A percentile compares a stretch with the other conserved stretches of the same genome.
phyloP scores from a whole-genome alignment of 805 yeast genomes.

The Yamadazyma endophytica region DNA sequence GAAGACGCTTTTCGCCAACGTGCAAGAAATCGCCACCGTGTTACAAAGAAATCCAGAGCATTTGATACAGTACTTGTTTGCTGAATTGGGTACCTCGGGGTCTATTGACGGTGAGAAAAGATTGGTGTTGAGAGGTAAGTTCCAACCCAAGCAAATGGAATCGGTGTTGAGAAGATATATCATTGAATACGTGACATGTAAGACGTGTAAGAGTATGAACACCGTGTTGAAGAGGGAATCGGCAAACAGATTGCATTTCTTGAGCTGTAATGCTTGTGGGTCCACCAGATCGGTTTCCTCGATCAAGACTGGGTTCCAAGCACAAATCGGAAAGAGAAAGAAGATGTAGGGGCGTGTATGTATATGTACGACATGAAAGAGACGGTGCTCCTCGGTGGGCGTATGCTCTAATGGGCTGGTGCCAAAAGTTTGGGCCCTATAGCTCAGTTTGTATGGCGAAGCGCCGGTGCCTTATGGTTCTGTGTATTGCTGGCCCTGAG shows the following conservation, averaged over 20 bases:
- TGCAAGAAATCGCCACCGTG: conserved; percentile 89
- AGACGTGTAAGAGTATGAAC: conserved; percentile 97
- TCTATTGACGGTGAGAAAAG: conserved; percentile 98
- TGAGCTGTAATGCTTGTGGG: conserved; percentile 98
- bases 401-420: conserved; percentile 15
- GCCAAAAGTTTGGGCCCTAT: conserved; percentile 2
- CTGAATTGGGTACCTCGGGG: conserved; percentile 99
- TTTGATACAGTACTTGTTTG: conserved; percentile 92
- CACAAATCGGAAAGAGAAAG: conserved; percentile 90
- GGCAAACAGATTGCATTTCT: conserved; percentile 92
- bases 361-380: no score
- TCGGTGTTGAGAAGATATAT: conserved; percentile 94
- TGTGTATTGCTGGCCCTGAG: no score
- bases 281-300: conserved; percentile 95
- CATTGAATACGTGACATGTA: conserved; percentile 95
- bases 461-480: no score
- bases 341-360: conserved; percentile 18
- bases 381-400: no score
- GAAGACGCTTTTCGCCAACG: conserved; percentile 93
- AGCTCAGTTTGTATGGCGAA: no score
- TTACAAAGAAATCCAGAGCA: conserved; percentile 97
- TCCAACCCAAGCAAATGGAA: conserved; percentile 96
- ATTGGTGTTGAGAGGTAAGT: conserved; percentile 95
- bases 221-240: conserved; percentile 94
- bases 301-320: conserved; percentile 99